These are phyloP conservation scores for Nymphaea thermarum DNA, from an alignment of 164 flowering plant species.

Conservation along the genomic window DNA sequence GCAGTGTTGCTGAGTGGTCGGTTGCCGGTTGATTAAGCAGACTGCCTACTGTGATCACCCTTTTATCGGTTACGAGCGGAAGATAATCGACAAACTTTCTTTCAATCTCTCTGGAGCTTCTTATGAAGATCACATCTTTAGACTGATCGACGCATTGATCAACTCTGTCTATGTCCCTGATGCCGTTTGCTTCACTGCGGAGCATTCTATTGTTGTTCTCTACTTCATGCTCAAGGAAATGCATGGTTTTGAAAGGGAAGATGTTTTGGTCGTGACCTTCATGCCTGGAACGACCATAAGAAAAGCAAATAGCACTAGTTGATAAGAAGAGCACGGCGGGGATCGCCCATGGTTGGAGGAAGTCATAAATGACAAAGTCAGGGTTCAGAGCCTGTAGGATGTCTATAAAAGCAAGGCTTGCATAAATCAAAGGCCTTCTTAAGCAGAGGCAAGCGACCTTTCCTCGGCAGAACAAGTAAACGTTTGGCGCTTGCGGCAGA, in stretches of 20 bases:
- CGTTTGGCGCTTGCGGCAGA: too few species aligned
- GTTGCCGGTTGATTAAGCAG: conserved; percentile 13
- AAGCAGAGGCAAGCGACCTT: conserved; percentile 25
- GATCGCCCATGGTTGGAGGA: conserved; percentile 25
- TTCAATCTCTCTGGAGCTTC: conserved; percentile 23
- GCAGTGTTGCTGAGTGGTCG: neutral
- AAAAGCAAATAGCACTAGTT: conserved; percentile 3
- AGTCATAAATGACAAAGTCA: conserved; percentile 16
- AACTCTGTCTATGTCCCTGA: conserved; percentile 7
- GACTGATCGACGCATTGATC: conserved; percentile 9
- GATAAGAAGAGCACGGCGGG: conserved; percentile 11
- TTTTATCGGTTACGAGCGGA: conserved; percentile 6
- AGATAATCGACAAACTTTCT: conserved; percentile 19
- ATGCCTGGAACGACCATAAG: conserved; percentile 3
- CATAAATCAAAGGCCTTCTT: conserved; percentile 20
- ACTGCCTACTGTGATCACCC: conserved; percentile 22
- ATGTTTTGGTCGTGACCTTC: neutral
- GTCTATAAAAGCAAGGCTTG: conserved; percentile 12
- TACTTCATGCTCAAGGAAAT: conserved; percentile 8
- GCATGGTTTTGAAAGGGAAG: conserved; percentile 12
- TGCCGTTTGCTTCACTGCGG: neutral
- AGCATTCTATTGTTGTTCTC: neutral
- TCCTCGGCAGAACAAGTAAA: too few species aligned
- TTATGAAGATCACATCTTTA: conserved; percentile 9
- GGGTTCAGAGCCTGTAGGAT: conserved; percentile 18